Percentiles rank a stretch among this genome's conserved stretches.
phyloP scores from a whole-genome alignment of 768 basidiomycete species.

The Russula sp. region DNA sequence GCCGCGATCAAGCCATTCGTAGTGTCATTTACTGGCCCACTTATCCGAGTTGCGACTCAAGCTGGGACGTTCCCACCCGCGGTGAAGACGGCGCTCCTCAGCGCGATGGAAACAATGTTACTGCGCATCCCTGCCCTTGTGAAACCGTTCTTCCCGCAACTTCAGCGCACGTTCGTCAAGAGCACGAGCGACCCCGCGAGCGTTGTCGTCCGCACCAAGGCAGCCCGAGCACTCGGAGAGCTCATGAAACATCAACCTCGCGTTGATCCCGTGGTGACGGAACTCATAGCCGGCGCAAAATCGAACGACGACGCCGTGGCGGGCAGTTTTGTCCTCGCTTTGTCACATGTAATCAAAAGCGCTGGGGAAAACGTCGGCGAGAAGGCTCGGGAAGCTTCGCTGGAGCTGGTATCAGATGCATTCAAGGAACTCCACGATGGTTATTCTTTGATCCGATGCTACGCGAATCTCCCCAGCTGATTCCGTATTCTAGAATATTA shows the following conservation, averaged over 20 bases:
- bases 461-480: neutral
- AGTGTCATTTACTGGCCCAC: constrained; percentile 90
- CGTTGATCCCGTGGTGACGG: constrained; percentile 91
- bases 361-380: constrained; percentile 72
- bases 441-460: constrained; percentile 25
- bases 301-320: constrained; percentile 63
- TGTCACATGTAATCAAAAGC: constrained; percentile 66
- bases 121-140: constrained; percentile 82
- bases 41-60: constrained; percentile 91
- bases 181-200: constrained; percentile 77
- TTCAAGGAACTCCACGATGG: constrained; percentile 70
- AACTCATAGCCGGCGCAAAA: constrained; percentile 58
- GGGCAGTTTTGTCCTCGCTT: constrained; percentile 64
- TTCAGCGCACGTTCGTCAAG: constrained; percentile 95
- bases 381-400: constrained; percentile 60
- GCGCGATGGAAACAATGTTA: constrained; percentile 78
- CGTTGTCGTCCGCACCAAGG: constrained; percentile 68
- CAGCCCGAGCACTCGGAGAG: constrained; percentile 77
- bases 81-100: constrained; percentile 88
- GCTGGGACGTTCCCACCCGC: constrained; percentile 84
- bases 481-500: constrained; percentile 50
- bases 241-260: constrained; percentile 88
- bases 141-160: constrained; percentile 96
- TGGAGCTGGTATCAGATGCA: constrained; percentile 71
- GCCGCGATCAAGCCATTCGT: constrained; percentile 89